Percentiles rank a stretch among this genome's conserved stretches.
Evolutionary conservation across 2,329 filamentous ascomycete species (phyloP).

Genomic region (Magnaporthiopsis rhizophila): DNA sequence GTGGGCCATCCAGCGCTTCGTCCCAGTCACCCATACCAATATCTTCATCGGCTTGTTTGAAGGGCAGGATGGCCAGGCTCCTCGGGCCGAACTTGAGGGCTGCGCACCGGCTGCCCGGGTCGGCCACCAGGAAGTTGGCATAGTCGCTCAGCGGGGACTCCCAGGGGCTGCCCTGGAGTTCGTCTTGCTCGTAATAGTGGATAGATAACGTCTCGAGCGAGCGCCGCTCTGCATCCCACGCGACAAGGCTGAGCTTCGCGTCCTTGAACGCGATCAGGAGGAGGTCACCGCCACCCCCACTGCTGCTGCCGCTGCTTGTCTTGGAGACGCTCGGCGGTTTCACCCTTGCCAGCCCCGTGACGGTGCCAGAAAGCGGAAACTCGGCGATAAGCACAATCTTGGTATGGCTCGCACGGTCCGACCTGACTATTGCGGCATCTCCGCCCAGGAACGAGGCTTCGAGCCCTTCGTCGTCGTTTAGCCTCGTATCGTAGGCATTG

Average conservation of each 20-base stretch:
- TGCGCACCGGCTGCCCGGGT: conserved; percentile 87
- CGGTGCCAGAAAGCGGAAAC: conserved; percentile 72
- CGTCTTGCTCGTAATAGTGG: conserved; percentile 96
- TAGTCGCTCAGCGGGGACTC: conserved; percentile 66
- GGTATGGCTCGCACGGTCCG: conserved; percentile 57
- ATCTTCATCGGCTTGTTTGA: conserved; percentile 78
- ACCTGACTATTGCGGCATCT: conserved; percentile 52
- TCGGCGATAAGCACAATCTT: conserved; percentile 83
- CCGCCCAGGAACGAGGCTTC: conserved; percentile 59
- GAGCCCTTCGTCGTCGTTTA: conserved; percentile 54
- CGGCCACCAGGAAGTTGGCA: conserved; percentile 75
- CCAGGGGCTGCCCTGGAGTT: conserved; percentile 76
- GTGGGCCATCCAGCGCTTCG: conserved; percentile 66
- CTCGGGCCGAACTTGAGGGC: conserved; percentile 85
- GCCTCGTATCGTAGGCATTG: conserved; percentile 42
- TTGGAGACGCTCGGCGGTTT: conserved; percentile 56
- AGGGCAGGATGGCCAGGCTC: conserved; percentile 88
- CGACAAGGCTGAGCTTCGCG: conserved; percentile 84
- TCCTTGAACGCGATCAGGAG: conserved; percentile 80
- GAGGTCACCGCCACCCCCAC: conserved; percentile 59
- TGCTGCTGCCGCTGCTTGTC: background rate
- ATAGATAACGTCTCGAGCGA: conserved; percentile 84
- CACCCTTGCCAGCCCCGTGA: conserved; percentile 75
- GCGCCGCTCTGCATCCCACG: conserved; percentile 82
- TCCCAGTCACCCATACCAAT: conserved; percentile 90